Evolutionary conservation across 257 asterid genomes (phyloP).

Genomic region (Haberlea rhodopensis): DNA sequence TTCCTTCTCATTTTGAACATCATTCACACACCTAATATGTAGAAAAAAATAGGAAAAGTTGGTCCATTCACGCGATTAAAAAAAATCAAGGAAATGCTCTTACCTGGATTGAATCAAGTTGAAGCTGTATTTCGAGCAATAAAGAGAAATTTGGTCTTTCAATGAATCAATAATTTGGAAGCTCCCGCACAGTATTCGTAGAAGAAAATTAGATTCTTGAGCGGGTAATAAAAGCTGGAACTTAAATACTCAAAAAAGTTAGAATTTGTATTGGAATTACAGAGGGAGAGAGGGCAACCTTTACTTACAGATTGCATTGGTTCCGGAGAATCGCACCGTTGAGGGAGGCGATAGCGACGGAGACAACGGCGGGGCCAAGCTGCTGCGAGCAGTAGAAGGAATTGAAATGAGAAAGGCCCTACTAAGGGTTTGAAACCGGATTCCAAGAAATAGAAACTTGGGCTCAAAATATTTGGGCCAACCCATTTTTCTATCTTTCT

Average conservation of each 20-base stretch:
- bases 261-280: neutral
- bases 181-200: constrained; percentile 57
- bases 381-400: neutral
- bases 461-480: neutral
- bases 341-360: neutral
- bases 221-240: constrained; percentile 48
- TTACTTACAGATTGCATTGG: neutral
- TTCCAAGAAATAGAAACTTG: neutral
- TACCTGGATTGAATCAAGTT: constrained; percentile 44
- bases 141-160: constrained; percentile 45
- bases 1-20: constrained; percentile 34
- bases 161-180: constrained; percentile 53
- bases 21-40: constrained; percentile 24
- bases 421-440: neutral
- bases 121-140: constrained; percentile 33
- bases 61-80: neutral
- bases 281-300: neutral
- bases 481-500: no score
- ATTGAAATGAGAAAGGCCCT: neutral
- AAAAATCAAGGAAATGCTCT: constrained; percentile 13
- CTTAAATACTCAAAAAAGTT: neutral
- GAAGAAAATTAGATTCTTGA: constrained; percentile 55
- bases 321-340: neutral
- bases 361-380: neutral
- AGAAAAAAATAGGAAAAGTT: neutral